A percentile compares a stretch with the other conserved stretches of the same genome.
These are phyloP conservation scores for Xylariaceae sp. DNA, from an alignment of 2,329 filamentous ascomycete species.

Conservation along the genomic window DNA sequence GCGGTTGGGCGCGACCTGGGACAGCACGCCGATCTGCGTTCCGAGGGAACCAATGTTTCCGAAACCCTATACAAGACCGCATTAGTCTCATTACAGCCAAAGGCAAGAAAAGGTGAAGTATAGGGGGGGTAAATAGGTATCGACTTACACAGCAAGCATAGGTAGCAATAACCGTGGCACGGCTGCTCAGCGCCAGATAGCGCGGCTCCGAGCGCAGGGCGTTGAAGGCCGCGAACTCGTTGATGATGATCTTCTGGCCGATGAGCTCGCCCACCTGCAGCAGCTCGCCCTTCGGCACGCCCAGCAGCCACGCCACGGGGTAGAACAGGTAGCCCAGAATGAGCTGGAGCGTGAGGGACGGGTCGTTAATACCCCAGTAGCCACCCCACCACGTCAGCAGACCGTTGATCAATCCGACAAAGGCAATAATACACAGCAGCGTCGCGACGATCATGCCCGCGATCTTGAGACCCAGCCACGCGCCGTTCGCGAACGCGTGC, in stretches of 20 bases:
- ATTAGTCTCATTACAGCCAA: no score
- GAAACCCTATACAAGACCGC: constrained; percentile 50
- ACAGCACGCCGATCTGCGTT: constrained; percentile 84
- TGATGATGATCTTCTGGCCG: constrained; percentile 79
- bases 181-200: constrained; percentile 59
- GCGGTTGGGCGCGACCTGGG: constrained; percentile 72
- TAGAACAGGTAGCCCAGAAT: constrained; percentile 70
- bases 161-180: constrained; percentile 76
- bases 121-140: neutral
- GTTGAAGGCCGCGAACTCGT: constrained; percentile 74
- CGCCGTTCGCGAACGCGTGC: constrained; percentile 70
- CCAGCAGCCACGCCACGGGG: constrained; percentile 66
- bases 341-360: constrained; percentile 62
- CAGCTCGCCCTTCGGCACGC: constrained; percentile 62
- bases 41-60: constrained; percentile 85
- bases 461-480: constrained; percentile 72
- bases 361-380: constrained; percentile 62
- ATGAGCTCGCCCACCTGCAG: constrained; percentile 74
- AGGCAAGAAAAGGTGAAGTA: constrained; percentile 10
- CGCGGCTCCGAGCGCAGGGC: constrained; percentile 44
- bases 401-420: constrained; percentile 63
- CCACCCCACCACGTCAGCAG: constrained; percentile 70
- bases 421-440: constrained; percentile 68
- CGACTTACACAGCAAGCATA: constrained; percentile 68
- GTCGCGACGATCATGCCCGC: constrained; percentile 70